Evolutionary conservation across 2,329 filamentous ascomycete species (phyloP).

Genomic region (Zymoseptoria brevis): DNA sequence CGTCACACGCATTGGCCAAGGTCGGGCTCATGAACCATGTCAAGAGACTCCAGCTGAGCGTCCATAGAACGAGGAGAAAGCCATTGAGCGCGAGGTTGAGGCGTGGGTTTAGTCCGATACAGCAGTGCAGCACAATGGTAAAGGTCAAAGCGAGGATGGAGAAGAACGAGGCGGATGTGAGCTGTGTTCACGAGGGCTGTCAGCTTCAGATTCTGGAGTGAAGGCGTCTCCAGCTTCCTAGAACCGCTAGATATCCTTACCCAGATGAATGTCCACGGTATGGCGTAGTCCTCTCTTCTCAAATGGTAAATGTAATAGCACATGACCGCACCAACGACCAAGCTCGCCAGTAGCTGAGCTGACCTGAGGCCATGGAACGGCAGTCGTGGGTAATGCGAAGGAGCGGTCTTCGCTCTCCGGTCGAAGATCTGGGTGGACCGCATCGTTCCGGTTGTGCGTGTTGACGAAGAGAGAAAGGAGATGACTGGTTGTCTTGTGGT

Average conservation of each 20-base stretch:
- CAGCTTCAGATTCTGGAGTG: background rate
- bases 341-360: constrained; percentile 35
- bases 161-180: constrained; percentile 45
- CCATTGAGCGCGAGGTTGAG: constrained; percentile 45
- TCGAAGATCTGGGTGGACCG: constrained; percentile 12
- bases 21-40: constrained; percentile 48
- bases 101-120: constrained; percentile 44
- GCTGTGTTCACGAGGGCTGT: constrained; percentile 29
- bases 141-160: constrained; percentile 42
- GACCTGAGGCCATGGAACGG: constrained; percentile 37
- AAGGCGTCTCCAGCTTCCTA: background rate
- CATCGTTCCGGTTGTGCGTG: background rate
- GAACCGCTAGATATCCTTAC: constrained; percentile 32
- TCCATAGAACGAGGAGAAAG: constrained; percentile 45
- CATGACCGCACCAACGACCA: constrained; percentile 48
- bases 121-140: constrained; percentile 46
- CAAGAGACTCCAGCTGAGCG: constrained; percentile 44
- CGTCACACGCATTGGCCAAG: constrained; percentile 42
- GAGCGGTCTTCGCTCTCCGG: constrained; percentile 29
- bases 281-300: constrained; percentile 34
- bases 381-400: constrained; percentile 37
- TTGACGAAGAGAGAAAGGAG: background rate
- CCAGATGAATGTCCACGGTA: constrained; percentile 54
- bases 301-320: constrained; percentile 50
- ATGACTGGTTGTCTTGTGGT: background rate